Percentiles rank a stretch among this genome's conserved stretches.
Evolutionary conservation across 306 rosid genomes (phyloP).

Genomic region (Phaseolus lunatus): DNA sequence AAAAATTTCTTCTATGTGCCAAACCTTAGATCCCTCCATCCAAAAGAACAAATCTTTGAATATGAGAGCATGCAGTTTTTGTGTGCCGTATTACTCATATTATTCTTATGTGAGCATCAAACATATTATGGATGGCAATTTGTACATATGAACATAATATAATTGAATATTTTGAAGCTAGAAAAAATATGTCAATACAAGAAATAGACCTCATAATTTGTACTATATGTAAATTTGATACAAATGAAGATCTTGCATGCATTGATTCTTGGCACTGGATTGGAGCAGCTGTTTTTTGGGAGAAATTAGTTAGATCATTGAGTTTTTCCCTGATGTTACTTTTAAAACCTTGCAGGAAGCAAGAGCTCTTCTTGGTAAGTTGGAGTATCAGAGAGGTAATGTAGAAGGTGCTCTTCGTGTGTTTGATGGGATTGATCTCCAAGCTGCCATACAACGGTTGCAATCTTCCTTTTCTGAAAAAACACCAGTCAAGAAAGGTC

Average conservation of each 20-base stretch:
- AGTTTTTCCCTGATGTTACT: conserved; percentile 28
- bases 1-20: background rate
- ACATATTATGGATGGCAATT: background rate
- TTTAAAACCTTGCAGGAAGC: conserved; percentile 77
- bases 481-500: conserved; percentile 66
- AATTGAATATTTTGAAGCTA: background rate
- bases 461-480: conserved; percentile 79
- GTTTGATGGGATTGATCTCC: conserved; percentile 94
- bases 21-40: conserved; percentile 5
- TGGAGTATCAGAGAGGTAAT: conserved; percentile 97
- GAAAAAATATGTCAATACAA: conserved; percentile 23
- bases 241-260: conserved; percentile 26
- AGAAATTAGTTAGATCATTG: conserved; percentile 12
- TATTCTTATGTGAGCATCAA: background rate
- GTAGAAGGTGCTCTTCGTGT: conserved; percentile 93
- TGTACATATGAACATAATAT: background rate
- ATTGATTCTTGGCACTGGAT: background rate
- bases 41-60: background rate
- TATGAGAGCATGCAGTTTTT: background rate
- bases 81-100: background rate
- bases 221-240: conserved; percentile 3
- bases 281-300: conserved; percentile 2
- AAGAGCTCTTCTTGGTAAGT: conserved; percentile 96
- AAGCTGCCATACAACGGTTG: conserved; percentile 87
- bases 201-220: conserved; percentile 2